Percentiles rank a stretch among this genome's conserved stretches.
phyloP scores from a whole-genome alignment of 768 basidiomycete species.

The Phaeotremella skinneri region DNA sequence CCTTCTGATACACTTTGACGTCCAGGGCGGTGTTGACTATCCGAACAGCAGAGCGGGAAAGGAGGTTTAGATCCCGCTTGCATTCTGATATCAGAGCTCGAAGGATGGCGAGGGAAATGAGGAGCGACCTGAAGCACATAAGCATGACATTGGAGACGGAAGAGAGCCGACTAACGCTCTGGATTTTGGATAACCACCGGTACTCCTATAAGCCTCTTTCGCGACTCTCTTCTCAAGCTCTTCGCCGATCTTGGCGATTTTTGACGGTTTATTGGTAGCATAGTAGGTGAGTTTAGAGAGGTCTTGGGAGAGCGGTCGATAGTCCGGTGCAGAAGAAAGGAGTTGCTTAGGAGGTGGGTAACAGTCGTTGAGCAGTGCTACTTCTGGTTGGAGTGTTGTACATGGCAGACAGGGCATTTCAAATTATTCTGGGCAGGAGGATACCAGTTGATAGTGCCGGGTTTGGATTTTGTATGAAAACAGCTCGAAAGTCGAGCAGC shows the following conservation, averaged over 20 bases:
- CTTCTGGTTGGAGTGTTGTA: constrained; percentile 26
- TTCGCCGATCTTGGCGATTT: constrained; percentile 44
- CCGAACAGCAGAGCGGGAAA: constrained; percentile 37
- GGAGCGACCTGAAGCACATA: constrained; percentile 54
- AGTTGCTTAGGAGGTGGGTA: constrained; percentile 78
- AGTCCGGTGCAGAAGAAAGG: constrained; percentile 65
- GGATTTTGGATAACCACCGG: constrained; percentile 69
- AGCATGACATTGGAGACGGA: not conserved
- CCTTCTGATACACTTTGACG: constrained; percentile 42
- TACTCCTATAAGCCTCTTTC: constrained; percentile 54
- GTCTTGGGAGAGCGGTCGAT: constrained; percentile 49
- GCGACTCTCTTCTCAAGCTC: constrained; percentile 45
- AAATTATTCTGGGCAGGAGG: not conserved
- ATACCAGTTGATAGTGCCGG: not conserved
- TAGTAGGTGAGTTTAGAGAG: constrained; percentile 47
- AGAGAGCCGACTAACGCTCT: constrained; percentile 65
- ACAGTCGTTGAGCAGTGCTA: constrained; percentile 69
- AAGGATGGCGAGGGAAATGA: constrained; percentile 79
- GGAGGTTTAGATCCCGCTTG: constrained; percentile 47
- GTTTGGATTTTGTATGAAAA: not conserved
- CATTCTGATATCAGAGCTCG: constrained; percentile 82
- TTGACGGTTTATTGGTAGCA: constrained; percentile 44
- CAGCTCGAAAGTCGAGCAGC: not conserved
- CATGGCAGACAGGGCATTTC: constrained; percentile 4
- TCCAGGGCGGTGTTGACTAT: constrained; percentile 38